phyloP scores from a whole-genome alignment of 163 green algal genomes.

The Smithsoniella earleae region DNA sequence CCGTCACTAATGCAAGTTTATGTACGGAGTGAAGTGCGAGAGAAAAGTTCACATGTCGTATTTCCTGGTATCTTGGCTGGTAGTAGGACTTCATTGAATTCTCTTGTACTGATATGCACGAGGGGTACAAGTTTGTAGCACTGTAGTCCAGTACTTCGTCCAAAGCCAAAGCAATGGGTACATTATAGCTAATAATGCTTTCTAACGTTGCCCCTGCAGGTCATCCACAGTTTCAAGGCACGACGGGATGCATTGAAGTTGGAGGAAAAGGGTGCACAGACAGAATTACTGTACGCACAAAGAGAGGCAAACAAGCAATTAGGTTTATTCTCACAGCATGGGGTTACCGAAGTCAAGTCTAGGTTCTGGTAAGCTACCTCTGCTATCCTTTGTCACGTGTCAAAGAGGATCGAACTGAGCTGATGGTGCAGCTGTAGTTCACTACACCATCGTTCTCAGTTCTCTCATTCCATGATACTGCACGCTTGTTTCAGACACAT shows the following conservation, averaged over 20 bases:
- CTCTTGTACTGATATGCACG: no score
- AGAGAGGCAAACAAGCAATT: constrained; percentile 26
- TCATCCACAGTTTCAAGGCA: background rate
- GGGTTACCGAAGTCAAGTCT: background rate
- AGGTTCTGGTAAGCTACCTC: background rate
- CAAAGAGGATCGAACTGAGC: no score
- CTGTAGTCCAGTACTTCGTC: background rate
- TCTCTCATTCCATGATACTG: background rate
- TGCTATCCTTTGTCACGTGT: no score
- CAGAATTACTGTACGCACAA: background rate
- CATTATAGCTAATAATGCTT: background rate
- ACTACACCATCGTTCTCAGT: background rate
- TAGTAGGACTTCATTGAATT: no score
- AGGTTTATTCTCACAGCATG: constrained; percentile 14
- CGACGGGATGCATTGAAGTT: background rate
- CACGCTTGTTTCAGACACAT: background rate
- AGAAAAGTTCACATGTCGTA: no score
- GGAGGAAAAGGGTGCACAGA: background rate
- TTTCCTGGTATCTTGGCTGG: no score
- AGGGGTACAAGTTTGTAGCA: background rate
- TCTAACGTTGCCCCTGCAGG: background rate
- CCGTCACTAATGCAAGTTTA: background rate
- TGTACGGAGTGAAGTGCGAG: no score
- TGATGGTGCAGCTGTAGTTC: no score
- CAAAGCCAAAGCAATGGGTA: background rate